Conservation (phyloP, 176 grass and related monocot species). For the Tuctoria greenei region DNA sequence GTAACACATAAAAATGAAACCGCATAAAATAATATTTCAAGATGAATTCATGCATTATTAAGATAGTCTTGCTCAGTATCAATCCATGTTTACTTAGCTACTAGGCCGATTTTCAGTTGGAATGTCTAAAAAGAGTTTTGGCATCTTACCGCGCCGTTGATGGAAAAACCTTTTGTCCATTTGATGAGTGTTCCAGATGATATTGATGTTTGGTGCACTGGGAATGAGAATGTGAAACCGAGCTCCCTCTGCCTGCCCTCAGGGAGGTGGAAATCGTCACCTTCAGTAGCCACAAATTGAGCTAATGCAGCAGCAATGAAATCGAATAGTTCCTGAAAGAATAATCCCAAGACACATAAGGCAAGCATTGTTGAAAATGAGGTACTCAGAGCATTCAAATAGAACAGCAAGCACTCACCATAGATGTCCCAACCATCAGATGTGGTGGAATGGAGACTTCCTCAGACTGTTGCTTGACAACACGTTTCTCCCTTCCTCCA, state of each 20-base stretch:
- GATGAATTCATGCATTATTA: not conserved
- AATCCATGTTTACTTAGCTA: not conserved
- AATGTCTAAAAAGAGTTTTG: conserved; percentile 4
- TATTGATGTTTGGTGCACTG: conserved; percentile 65
- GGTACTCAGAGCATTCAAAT: not conserved
- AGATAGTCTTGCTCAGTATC: not conserved
- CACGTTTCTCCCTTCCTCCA: conserved; percentile 64
- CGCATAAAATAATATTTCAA: not conserved
- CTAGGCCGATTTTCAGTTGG: not conserved
- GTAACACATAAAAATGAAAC: not conserved
- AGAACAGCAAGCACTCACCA: conserved; percentile 29
- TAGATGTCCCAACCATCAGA: conserved; percentile 62
- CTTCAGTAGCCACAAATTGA: conserved; percentile 68
- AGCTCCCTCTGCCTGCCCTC: conserved; percentile 68
- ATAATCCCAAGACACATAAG: conserved; percentile 35
- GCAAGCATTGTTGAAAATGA: not conserved
- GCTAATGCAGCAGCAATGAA: conserved; percentile 71
- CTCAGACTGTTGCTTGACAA: conserved; percentile 57
- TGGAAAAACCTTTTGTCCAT: conserved; percentile 85
- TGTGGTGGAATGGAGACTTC: conserved; percentile 75
- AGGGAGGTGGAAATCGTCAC: conserved; percentile 56
- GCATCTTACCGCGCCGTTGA: conserved; percentile 53
- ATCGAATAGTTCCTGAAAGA: conserved; percentile 68
- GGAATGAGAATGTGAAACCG: conserved; percentile 84
- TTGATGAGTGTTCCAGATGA: conserved; percentile 78